Base-by-base conservation (phyloP, 495 filamentous ascomycete genomes). In the Penicillium cinerascens region DNA sequence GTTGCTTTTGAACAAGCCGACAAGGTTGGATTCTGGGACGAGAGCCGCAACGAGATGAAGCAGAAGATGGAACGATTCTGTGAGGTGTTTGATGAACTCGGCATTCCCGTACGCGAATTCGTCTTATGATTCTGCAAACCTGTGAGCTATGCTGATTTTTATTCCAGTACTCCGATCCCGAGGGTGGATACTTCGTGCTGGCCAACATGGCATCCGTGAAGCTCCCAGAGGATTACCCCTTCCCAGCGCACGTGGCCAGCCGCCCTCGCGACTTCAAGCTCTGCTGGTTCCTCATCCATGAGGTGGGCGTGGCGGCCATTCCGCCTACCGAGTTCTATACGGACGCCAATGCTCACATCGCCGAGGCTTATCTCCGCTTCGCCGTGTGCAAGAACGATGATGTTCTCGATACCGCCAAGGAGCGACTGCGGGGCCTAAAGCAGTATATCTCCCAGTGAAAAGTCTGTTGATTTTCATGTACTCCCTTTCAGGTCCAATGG, bases 301-400 rank as follows among this genome's bases (percentile, higher is more conserved):
- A 97, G 75, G 75, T 97, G 44, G 93, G 93, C 5, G 90, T 98
- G 2, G 93, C 93, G 6, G 90, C 92, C 2, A 98, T 98, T 55
- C 93, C 93, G 3, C 93, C 93, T 0, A 95, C 89, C 0, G 93
- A 98, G 70, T 98, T 98, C 68, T 97, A 97, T 61, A 96, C 91
- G 18, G 81, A 86, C 40, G 74, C 68, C 51, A 96, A 96, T 53
- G 82, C 87, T 26, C 82, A 87, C 53, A 85, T 96, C 59, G 93
- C 85, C 4, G 88, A 96, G 79, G 87, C 97, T 63, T 98, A 92
- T 67, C 74, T 98, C 56, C 76, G 93, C 36, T 98, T 98, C 72
- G 93, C 93, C 2, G 92, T 98, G 9, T 98, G 93, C 73, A 98
- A 98, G 80, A 80, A 95, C 20, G 92, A 98, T 64, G 80, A 89